Percentiles rank a stretch among this genome's conserved stretches.
phyloP scores from a whole-genome alignment of 352 stramenopile species.

The Pythium brachiatum region DNA sequence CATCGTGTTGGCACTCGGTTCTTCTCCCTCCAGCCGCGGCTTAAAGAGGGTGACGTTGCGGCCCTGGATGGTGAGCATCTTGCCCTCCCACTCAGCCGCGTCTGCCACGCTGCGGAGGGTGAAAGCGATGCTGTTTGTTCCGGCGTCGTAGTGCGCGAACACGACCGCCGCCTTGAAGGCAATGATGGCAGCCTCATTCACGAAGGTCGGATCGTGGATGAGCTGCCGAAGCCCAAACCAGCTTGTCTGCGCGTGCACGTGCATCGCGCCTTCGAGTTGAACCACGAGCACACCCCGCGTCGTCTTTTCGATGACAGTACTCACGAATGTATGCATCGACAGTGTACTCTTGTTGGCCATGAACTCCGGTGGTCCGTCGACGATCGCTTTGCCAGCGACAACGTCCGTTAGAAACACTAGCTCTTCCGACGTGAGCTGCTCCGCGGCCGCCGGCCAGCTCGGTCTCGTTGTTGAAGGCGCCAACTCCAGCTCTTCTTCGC shows the following conservation, averaged over 20 bases:
- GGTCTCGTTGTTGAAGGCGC: neutral
- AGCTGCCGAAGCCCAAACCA: neutral
- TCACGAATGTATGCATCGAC: neutral
- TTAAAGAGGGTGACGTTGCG: neutral
- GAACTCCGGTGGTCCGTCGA: neutral
- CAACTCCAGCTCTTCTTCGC: neutral
- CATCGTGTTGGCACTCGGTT: neutral
- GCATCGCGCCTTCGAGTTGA: neutral
- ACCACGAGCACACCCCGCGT: neutral
- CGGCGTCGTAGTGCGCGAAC: neutral
- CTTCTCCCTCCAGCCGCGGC: neutral
- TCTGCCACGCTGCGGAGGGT: neutral
- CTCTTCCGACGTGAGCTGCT: neutral
- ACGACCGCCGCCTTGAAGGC: neutral
- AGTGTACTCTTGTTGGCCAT: neutral
- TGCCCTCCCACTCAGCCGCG: neutral
- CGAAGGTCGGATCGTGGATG: neutral
- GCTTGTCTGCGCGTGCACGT: neutral
- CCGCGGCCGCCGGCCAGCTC: neutral
- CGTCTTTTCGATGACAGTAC: neutral
- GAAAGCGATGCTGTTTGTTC: neutral
- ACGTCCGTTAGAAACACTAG: neutral
- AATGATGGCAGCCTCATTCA: neutral
- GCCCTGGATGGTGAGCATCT: neutral
- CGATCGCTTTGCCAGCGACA: neutral